Base-by-base conservation (phyloP, 371 early-diverging fungal species). In the Smittium mucronatum region DNA sequence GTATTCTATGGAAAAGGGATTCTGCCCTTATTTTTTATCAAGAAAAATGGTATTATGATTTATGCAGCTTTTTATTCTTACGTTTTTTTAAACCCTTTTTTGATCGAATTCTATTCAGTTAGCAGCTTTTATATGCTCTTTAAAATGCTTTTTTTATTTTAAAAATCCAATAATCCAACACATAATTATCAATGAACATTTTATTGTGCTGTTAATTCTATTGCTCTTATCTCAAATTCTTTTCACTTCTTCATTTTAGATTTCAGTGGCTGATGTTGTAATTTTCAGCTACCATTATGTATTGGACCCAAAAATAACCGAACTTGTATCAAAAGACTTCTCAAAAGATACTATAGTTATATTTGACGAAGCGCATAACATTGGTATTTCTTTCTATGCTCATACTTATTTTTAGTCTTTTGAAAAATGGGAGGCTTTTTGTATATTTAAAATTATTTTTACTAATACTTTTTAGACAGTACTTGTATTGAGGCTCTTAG, bases 331-430 rank as follows among this genome's bases (percentile, higher is more conserved):
- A 0, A 90, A 88, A 78, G 94, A 97, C 70, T 71, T 99, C 33
- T 87, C 91, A n/a, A 90, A 88, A 75, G 93, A 99, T 70, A 86
- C 89, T 68, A 95, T 99, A 68, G 93, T 99, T 2, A 94, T 99
- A 1, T 99, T 99, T 85, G 99, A 99, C 81, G 99, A 99, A 77
- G 99, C 99, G 1, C 99, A 99, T 82, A 99, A 99, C 76, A 99
- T 99, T 70, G 64, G 64, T 64, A 26, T 36, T 15, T 34, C 5
- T 26, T 59, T 28, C 26, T 15, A 26, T 16, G 26, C 26, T 59
- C 5, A n/a, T n/a, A n/a, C n/a, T n/a, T n/a, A n/a, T n/a, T n/a
- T n/a, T n/a, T n/a, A n/a, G n/a, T n/a, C n/a, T n/a, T n/a, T n/a
- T n/a, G n/a, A n/a, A n/a, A n/a, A n/a, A n/a, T n/a, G n/a, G n/a